These are phyloP conservation scores for Henningerozyma blattae DNA, from an alignment of 805 yeast species.

Conservation along the genomic window DNA sequence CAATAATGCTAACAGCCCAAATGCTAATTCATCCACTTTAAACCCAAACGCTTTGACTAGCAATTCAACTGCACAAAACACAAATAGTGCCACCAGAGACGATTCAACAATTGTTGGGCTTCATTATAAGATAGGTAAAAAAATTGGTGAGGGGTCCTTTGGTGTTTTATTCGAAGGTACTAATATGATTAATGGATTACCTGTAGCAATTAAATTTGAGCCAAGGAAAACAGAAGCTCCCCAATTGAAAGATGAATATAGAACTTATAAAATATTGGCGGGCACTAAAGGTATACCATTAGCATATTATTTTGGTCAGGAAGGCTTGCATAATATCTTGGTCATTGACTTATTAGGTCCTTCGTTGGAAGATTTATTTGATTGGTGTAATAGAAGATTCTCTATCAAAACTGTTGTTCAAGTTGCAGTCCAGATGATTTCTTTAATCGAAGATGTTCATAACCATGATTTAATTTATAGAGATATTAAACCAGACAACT, in stretches of 20 bases:
- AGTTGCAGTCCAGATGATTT: conserved; percentile 68
- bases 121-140: conserved; percentile 71
- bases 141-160: conserved; percentile 81
- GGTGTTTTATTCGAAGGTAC: conserved; percentile 78
- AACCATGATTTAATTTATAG: conserved; percentile 67
- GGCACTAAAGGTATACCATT: conserved; percentile 68
- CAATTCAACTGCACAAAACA: not conserved
- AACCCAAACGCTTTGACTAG: too few relatives aligned
- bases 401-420: conserved; percentile 61
- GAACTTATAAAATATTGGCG: conserved; percentile 62
- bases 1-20: too few relatives aligned
- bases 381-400: conserved; percentile 76
- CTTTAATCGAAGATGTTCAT: conserved; percentile 60
- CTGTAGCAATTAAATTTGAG: conserved; percentile 72
- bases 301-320: conserved; percentile 78
- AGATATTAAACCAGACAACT: conserved; percentile 78
- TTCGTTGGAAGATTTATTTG: conserved; percentile 70
- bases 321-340: conserved; percentile 67
- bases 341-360: conserved; percentile 73
- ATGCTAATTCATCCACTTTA: too few relatives aligned
- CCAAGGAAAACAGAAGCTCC: conserved; percentile 77
- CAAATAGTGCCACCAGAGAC: not conserved
- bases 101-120: conserved; percentile 28
- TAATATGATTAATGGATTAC: conserved; percentile 42
- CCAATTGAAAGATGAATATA: conserved; percentile 68